Percentiles rank a stretch among this genome's conserved stretches.
Conservation (phyloP, 768 basidiomycete species). For the Pulveroboletus sp. region DNA sequence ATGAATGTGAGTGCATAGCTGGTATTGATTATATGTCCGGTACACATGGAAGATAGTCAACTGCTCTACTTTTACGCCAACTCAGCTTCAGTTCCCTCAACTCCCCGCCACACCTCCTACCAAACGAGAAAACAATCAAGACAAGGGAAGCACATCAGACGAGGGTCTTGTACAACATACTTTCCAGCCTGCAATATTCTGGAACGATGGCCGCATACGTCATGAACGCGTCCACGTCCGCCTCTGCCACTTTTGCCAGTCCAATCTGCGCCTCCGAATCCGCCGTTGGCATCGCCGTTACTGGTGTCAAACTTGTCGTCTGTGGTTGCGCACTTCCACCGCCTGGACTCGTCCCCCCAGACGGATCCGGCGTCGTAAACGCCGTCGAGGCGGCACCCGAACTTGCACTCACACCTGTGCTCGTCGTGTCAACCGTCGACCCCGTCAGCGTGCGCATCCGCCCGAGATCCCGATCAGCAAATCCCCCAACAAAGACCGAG, state of each 20-base stretch:
- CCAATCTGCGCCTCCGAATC: slow-evolving; percentile 76
- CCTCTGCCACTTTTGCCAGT: slow-evolving; percentile 77
- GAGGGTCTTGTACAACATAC: slow-evolving; percentile 67
- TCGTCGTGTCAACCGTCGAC: slow-evolving; percentile 35
- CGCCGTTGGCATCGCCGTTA: slow-evolving; percentile 66
- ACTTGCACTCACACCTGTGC: slow-evolving; percentile 16
- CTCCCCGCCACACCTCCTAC: background rate
- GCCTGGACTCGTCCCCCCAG: slow-evolving; percentile 31
- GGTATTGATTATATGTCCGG: no score
- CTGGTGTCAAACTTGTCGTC: slow-evolving; percentile 62
- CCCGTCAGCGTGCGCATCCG: slow-evolving; percentile 57
- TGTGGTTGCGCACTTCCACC: slow-evolving; percentile 36
- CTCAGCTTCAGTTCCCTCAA: no score
- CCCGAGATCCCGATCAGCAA: slow-evolving; percentile 41
- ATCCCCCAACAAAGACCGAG: slow-evolving; percentile 35
- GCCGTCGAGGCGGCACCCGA: slow-evolving; percentile 46
- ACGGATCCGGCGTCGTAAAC: slow-evolving; percentile 64
- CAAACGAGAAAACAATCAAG: background rate
- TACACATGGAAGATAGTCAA: no score
- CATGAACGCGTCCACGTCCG: slow-evolving; percentile 83
- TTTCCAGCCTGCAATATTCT: slow-evolving; percentile 78
- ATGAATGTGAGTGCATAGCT: no score
- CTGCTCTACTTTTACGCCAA: no score
- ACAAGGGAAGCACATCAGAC: slow-evolving; percentile 29
- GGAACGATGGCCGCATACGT: slow-evolving; percentile 83